phyloP scores from a whole-genome alignment of 306 rosid genomes.

The Arachis hypogaea region DNA sequence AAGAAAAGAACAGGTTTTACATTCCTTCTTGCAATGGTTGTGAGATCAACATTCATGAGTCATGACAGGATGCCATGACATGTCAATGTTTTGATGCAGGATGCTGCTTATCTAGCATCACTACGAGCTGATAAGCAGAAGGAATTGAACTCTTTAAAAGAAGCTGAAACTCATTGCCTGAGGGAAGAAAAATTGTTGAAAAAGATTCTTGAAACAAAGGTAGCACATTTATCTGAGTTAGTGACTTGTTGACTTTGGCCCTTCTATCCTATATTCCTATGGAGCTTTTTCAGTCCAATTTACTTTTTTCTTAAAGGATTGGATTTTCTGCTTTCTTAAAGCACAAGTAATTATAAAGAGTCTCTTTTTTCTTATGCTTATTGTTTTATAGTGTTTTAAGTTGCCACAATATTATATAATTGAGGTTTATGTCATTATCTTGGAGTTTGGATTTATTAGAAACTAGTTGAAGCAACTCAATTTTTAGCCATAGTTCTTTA shows the following conservation, averaged over 20 bases:
- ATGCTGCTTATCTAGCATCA: slow-evolving; percentile 60
- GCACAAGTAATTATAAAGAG: not conserved
- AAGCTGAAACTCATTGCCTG: slow-evolving; percentile 46
- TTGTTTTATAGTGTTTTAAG: not conserved
- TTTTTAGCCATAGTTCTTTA: not conserved
- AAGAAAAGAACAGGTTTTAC: slow-evolving; percentile 70
- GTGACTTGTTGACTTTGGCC: slow-evolving; percentile 15
- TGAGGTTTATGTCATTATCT: not conserved
- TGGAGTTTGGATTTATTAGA: not conserved
- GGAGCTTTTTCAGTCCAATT: not conserved
- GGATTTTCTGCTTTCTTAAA: not conserved
- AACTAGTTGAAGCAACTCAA: too few relatives aligned
- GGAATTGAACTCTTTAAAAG: slow-evolving; percentile 45
- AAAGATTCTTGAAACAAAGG: slow-evolving; percentile 45
- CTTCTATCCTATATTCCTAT: not conserved
- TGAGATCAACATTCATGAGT: slow-evolving; percentile 26
- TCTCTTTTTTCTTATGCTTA: not conserved
- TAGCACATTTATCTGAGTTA: slow-evolving; percentile 24
- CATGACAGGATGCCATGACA: slow-evolving; percentile 9
- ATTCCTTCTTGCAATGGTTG: slow-evolving; percentile 31
- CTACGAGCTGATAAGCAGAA: slow-evolving; percentile 55
- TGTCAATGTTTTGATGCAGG: slow-evolving; percentile 49
- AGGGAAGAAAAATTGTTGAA: slow-evolving; percentile 45
- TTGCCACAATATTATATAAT: not conserved
- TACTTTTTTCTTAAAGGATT: not conserved